phyloP scores from a whole-genome alignment of 2,329 filamentous ascomycete species.

The Ceratocystis cubensis region DNA sequence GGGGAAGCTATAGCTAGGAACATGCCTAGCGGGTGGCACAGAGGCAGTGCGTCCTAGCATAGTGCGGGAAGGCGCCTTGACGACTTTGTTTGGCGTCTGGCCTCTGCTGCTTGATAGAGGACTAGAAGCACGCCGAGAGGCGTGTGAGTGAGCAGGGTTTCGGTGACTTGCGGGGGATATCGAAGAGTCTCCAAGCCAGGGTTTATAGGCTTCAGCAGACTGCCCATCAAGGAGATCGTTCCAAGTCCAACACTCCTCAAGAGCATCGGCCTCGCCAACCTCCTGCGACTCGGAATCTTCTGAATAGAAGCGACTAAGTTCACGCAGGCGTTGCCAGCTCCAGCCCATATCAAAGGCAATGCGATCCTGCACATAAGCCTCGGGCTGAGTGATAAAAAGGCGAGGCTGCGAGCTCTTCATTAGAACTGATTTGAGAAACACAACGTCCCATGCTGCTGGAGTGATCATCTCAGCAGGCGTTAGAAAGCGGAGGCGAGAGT shows the following conservation, averaged over 20 bases:
- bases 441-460: slow-evolving; percentile 55
- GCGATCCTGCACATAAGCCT: slow-evolving; percentile 57
- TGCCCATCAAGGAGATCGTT: slow-evolving; percentile 50
- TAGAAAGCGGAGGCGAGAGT: slow-evolving; percentile 58
- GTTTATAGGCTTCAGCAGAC: slow-evolving; percentile 2
- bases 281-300: slow-evolving; percentile 34
- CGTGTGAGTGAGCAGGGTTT: slow-evolving; percentile 22
- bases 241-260: slow-evolving; percentile 56
- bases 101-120: slow-evolving; percentile 29
- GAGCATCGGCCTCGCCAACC: slow-evolving; percentile 48
- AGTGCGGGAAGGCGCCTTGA: slow-evolving; percentile 35
- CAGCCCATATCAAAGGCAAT: slow-evolving; percentile 44
- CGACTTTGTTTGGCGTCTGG: slow-evolving; percentile 33
- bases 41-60: slow-evolving; percentile 40
- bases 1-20: slow-evolving; percentile 36
- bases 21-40: slow-evolving; percentile 34
- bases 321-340: slow-evolving; percentile 58
- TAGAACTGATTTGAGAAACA: slow-evolving; percentile 58
- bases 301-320: slow-evolving; percentile 45
- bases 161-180: background rate
- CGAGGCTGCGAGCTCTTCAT: slow-evolving; percentile 59
- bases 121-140: slow-evolving; percentile 29
- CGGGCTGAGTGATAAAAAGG: slow-evolving; percentile 63
- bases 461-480: slow-evolving; percentile 61
- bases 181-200: background rate